Percentiles rank a stretch among this genome's conserved stretches.
These are phyloP conservation scores for Nitzschia inconspicua DNA, from an alignment of 108 stramenopile species.

Conservation along the genomic window DNA sequence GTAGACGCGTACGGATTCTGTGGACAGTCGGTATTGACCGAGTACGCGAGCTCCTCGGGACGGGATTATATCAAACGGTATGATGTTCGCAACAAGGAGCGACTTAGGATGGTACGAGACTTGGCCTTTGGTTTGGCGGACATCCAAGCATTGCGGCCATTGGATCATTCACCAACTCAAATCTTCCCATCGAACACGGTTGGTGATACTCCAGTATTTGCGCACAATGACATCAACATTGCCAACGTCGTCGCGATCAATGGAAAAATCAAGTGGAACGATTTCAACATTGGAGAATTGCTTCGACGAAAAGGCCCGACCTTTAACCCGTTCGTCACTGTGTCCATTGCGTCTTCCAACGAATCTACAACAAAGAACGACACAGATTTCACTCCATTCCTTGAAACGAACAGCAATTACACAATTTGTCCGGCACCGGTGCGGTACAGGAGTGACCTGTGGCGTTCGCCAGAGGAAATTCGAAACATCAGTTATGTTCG, in stretches of 20 bases:
- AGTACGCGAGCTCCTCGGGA: conserved; percentile 33
- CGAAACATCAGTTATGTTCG: conserved; percentile 43
- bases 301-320: conserved; percentile 39
- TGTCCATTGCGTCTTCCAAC: too few species aligned
- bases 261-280: conserved; percentile 53
- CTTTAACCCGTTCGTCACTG: too few species aligned
- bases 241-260: conserved; percentile 40
- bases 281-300: conserved; percentile 65
- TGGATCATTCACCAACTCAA: conserved; percentile 1
- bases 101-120: conserved; percentile 53
- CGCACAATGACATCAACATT: conserved; percentile 57
- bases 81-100: conserved; percentile 27
- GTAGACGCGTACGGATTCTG: conserved; percentile 66
- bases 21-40: conserved; percentile 59
- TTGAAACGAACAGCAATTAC: background rate
- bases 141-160: conserved; percentile 36
- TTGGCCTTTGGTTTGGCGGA: conserved; percentile 58
- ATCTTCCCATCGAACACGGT: background rate
- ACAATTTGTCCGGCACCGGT: conserved; percentile 41
- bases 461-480: conserved; percentile 60
- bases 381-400: background rate
- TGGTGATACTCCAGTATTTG: conserved; percentile 17
- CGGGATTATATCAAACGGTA: conserved; percentile 33
- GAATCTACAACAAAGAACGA: too few species aligned
- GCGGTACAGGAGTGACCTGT: conserved; percentile 32